Conservation (phyloP, 2,329 filamentous ascomycete species). For the Aspergillus clavatus region DNA sequence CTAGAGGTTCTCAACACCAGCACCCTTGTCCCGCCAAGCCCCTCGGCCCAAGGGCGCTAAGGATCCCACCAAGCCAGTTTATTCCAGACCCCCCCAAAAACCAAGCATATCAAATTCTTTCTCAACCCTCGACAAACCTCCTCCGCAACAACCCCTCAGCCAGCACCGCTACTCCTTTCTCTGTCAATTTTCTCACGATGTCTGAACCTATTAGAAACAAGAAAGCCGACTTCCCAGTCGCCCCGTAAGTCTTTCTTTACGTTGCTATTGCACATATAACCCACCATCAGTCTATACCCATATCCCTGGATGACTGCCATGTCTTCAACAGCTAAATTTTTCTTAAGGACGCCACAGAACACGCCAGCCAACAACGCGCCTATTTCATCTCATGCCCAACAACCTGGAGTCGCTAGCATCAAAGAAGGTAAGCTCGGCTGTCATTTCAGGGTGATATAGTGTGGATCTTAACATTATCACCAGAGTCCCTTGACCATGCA, state of each 20-base stretch:
- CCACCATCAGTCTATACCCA: background rate
- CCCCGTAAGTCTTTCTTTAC: conserved; percentile 53
- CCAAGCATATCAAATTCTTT: conserved; percentile 36
- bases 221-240: conserved; percentile 57
- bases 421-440: conserved; percentile 72
- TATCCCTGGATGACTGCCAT: too few species aligned
- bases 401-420: conserved; percentile 90
- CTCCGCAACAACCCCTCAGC: conserved; percentile 20
- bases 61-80: conserved; percentile 36
- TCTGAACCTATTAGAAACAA: conserved; percentile 66
- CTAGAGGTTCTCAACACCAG: conserved; percentile 29
- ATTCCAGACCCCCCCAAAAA: conserved; percentile 34
- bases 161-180: conserved; percentile 13
- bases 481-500: conserved; percentile 86
- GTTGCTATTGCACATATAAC: background rate
- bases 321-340: conserved; percentile 7
- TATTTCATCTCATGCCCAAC: conserved; percentile 94
- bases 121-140: conserved; percentile 25
- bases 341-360: conserved; percentile 87
- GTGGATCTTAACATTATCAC: conserved; percentile 16
- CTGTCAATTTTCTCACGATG: conserved; percentile 42
- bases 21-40: conserved; percentile 36
- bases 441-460: conserved; percentile 4
- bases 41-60: conserved; percentile 40
- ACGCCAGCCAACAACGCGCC: conserved; percentile 92